A percentile compares a stretch with the other conserved stretches of the same genome.
phyloP scores from a whole-genome alignment of 2,329 filamentous ascomycete species.

The Penicillium sp. region DNA sequence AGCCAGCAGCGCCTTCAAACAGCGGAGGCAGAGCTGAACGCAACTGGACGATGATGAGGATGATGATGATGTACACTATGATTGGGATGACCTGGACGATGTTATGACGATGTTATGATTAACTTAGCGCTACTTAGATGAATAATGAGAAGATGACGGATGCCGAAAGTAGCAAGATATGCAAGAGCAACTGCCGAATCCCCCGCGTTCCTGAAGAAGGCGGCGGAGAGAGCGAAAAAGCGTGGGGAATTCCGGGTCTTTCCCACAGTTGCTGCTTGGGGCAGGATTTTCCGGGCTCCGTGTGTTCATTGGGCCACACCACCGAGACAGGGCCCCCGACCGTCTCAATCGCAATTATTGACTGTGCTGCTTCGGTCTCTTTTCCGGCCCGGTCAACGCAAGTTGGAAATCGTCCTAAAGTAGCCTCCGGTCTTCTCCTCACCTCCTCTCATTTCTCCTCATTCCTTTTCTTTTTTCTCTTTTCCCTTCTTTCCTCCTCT shows the following conservation, averaged over 20 bases:
- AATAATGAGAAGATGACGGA: slow-evolving; percentile 2
- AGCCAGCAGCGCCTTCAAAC: slow-evolving; percentile 29
- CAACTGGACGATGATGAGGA: slow-evolving; percentile 2
- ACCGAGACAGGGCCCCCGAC: slow-evolving; percentile 8
- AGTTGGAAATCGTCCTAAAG: background rate
- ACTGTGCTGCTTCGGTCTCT: slow-evolving; percentile 9
- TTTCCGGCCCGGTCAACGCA: slow-evolving; percentile 9
- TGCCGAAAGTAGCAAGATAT: background rate
- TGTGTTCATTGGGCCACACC: background rate
- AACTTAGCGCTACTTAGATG: background rate
- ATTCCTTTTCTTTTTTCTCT: slow-evolving; percentile 20
- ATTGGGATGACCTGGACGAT: slow-evolving; percentile 17
- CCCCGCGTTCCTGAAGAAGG: slow-evolving; percentile 17
- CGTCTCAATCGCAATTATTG: background rate
- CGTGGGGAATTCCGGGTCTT: slow-evolving; percentile 15
- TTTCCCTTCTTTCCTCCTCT: slow-evolving; percentile 19
- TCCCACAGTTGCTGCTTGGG: slow-evolving; percentile 1
- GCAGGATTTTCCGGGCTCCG: slow-evolving; percentile 8
- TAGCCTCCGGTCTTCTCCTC: slow-evolving; percentile 11
- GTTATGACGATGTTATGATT: slow-evolving; percentile 15
- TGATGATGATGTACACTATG: slow-evolving; percentile 10
- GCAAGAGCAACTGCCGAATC: background rate
- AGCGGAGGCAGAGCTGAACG: slow-evolving; percentile 12
- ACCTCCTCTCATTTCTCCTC: slow-evolving; percentile 19
- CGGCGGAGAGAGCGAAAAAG: background rate